Base-by-base conservation (phyloP, 139 green algal species). In the Chlamydomonas sp. region DNA sequence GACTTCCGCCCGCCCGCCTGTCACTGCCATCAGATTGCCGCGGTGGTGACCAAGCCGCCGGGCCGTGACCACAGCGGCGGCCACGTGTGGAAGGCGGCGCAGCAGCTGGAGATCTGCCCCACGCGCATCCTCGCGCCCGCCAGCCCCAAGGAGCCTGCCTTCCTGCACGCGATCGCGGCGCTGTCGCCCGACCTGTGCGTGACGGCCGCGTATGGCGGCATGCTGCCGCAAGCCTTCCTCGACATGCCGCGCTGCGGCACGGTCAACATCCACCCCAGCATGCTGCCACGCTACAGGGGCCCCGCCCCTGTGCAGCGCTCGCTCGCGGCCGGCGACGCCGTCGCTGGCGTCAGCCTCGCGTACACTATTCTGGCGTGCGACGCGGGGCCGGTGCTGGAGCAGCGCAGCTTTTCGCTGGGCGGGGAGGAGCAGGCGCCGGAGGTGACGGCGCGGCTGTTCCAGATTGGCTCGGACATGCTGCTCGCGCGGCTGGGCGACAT, bases 201-300 rank as follows among this genome's bases (percentile, higher is more conserved):
- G 36, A 96, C 90, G 2, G 90, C 87, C 3, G 90, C 90, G 0
- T 93, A 96, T 64, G 90, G 90, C 66, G 90, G 92, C 73, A 83
- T 95, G 58, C 79, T 96, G 3, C 90, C 90, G 1, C 58, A 77
- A 13, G 58, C 34, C 2, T 94, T 96, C 71, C 80, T 95, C 28
- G 76, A 73, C 39, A 88, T 93, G 10, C 89, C 90, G 1, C 48
- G 35, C 0, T 63, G 68, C 36, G 89, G 90, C 35, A 96, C 90
- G 1, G 77, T 96, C 30, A 96, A 96, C 80, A 90, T 96, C 64
- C 90, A 96, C 74, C 90, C 90, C 29, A 89, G 77, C 37, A 78
- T 96, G 38, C 80, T 96, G 64, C 90, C 90, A 2, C 57, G 65
- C 20, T 96, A 86, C 66, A 80, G 90, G 13, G 90, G 90, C 10